These are phyloP conservation scores for Lasiosphaeria miniovina DNA, from an alignment of 495 filamentous ascomycete genomes.

Conservation along the genomic window DNA sequence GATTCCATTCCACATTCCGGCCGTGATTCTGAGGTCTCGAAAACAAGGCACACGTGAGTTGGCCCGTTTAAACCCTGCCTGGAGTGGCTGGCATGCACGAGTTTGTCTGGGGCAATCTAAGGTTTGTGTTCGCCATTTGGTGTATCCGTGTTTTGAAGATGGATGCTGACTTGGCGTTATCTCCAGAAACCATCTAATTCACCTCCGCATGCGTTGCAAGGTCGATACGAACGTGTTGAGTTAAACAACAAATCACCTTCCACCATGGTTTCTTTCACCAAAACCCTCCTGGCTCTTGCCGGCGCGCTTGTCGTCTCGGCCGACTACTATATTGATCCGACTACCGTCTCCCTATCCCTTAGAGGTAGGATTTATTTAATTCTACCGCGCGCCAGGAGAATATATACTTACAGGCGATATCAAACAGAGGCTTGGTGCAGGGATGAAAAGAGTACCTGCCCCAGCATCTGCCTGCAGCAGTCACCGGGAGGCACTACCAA, in stretches of 20 bases:
- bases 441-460: conserved; percentile 64
- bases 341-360: conserved; percentile 48
- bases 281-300: conserved; percentile 44
- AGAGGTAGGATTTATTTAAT: conserved; percentile 32
- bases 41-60: not conserved
- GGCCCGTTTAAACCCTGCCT: not conserved
- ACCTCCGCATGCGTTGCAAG: not conserved
- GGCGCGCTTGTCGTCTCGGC: conserved; percentile 41
- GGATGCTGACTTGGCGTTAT: too few relatives aligned
- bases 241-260: conserved; percentile 3
- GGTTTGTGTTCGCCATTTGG: too few relatives aligned
- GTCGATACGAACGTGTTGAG: not conserved
- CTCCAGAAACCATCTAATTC: not conserved
- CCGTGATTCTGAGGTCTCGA: not conserved
- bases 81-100: too few relatives aligned
- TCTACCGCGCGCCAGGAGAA: not conserved
- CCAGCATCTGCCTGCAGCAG: conserved; percentile 73
- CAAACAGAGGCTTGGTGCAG: conserved; percentile 64
- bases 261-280: conserved; percentile 48
- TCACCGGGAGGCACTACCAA: conserved; percentile 44
- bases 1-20: not conserved
- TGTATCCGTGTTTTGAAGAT: too few relatives aligned
- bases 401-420: conserved; percentile 21
- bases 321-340: conserved; percentile 58
- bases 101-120: too few relatives aligned